Conservation (phyloP, 129 eudicot species). For the carrot (Daucus carota) region DH1_v3.0 NC_030383.2:56768001-56768500, state of each 20-base stretch:
- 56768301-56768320: too few species aligned
- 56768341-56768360: too few species aligned
- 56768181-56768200: background rate
- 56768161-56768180: background rate
- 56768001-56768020: background rate
- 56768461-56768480: background rate
- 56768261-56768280: background rate
- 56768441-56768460: background rate
- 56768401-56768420: background rate
- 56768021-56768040: background rate
- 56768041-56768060: background rate
- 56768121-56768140: background rate
- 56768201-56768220: too few species aligned
- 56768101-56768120: background rate
- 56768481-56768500: background rate
- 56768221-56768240: background rate
- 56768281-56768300: too few species aligned
- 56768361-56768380: background rate
- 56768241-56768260: background rate
- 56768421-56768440: background rate
- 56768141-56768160: background rate
- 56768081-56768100: background rate
- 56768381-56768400: background rate
- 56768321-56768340: background rate
- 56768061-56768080: background rate